Conservation (phyloP, 805 yeast species). For the Zygosaccharomyces lentus region DNA sequence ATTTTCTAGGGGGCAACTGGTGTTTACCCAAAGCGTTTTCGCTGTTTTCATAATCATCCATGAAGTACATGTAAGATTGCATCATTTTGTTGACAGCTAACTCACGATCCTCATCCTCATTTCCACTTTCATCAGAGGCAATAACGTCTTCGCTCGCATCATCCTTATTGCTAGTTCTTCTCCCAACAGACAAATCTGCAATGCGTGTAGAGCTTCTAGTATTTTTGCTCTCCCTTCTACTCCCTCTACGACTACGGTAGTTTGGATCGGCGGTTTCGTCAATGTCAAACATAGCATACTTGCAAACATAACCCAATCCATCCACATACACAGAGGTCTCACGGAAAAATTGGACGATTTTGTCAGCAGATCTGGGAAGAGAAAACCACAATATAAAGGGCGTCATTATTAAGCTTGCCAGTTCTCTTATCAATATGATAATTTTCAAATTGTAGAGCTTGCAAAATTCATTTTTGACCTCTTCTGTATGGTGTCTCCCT, state of each 20-base stretch:
- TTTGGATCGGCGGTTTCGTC: conserved; percentile 32
- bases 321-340: conserved; percentile 88
- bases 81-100: conserved; percentile 76
- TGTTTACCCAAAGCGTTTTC: conserved; percentile 36
- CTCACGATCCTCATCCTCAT: conserved; percentile 16
- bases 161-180: conserved; percentile 2
- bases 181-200: conserved; percentile 12
- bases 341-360: conserved; percentile 84
- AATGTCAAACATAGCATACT: conserved; percentile 82
- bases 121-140: conserved; percentile 10
- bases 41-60: conserved; percentile 70
- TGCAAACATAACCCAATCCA: conserved; percentile 91
- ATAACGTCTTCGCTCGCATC: conserved; percentile 13
- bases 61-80: conserved; percentile 80
- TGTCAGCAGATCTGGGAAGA: conserved; percentile 65
- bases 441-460: conserved; percentile 70
- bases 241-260: conserved; percentile 13
- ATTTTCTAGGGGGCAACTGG: conserved; percentile 24
- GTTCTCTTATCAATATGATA: conserved; percentile 65
- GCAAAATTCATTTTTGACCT: conserved; percentile 80
- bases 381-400: conserved; percentile 90
- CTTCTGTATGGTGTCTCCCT: conserved; percentile 75
- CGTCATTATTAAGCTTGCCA: conserved; percentile 74
- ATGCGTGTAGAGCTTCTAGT: conserved; percentile 10
- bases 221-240: conserved; percentile 21